Conservation (phyloP, 2,329 filamentous ascomycete species). For the Pestalotiopsis sp. region DNA sequence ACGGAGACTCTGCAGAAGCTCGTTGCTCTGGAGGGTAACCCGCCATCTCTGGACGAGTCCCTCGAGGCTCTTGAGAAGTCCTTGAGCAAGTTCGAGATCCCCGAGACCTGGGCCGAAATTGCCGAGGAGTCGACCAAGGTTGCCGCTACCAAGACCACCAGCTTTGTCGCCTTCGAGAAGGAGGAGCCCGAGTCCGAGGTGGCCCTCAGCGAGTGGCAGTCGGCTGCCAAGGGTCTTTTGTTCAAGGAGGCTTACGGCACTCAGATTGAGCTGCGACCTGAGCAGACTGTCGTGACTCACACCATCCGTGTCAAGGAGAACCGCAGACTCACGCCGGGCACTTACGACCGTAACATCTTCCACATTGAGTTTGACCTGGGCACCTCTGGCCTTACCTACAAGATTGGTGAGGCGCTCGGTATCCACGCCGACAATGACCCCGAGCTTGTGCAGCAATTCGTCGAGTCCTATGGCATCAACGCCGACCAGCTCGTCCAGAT, state of each 20-base stretch:
- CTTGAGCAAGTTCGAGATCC: constrained; percentile 74
- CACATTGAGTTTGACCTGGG: constrained; percentile 99
- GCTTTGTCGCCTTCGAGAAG: constrained; percentile 82
- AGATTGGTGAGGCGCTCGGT: constrained; percentile 95
- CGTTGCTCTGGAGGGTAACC: constrained; percentile 57
- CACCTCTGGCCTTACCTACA: constrained; percentile 87
- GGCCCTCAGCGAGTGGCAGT: constrained; percentile 75
- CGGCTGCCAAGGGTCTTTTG: constrained; percentile 80
- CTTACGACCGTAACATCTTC: constrained; percentile 99
- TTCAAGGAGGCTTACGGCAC: constrained; percentile 96
- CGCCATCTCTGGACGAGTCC: constrained; percentile 53
- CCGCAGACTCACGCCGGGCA: constrained; percentile 82
- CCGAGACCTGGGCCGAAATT: constrained; percentile 77
- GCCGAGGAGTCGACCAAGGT: constrained; percentile 64
- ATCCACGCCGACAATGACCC: constrained; percentile 95
- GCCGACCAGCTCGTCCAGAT: constrained; percentile 87
- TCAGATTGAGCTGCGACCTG: constrained; percentile 74
- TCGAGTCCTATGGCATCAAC: constrained; percentile 85
- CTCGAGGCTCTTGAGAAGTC: constrained; percentile 70
- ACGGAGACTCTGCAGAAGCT: constrained; percentile 68
- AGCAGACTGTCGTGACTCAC: constrained; percentile 82
- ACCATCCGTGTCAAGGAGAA: constrained; percentile 94
- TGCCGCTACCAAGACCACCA: constrained; percentile 71
- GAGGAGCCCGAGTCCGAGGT: constrained; percentile 69
- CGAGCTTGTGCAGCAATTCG: constrained; percentile 78